A percentile compares a stretch with the other conserved stretches of the same genome.
phyloP scores from a whole-genome alignment of 1,284 basidiomycete genomes.

The Rhizopogon hawkerae region DNA sequence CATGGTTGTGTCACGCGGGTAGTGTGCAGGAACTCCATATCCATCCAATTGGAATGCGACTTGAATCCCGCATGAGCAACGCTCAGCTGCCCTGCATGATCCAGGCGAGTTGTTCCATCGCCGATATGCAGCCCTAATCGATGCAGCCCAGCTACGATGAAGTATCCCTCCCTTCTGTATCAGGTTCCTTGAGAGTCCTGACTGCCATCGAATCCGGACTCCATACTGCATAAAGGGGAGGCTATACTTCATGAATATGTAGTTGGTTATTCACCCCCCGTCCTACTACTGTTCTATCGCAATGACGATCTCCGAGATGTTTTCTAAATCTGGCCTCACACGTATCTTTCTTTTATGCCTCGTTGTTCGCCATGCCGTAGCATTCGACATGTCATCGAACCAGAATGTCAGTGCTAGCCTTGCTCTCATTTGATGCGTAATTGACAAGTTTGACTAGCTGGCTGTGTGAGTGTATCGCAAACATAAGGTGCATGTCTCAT shows the following conservation, averaged over 20 bases:
- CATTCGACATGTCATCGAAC: conserved; percentile 18
- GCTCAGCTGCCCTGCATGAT: not conserved
- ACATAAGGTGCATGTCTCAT: not conserved
- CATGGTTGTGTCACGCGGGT: not conserved
- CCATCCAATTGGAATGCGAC: not conserved
- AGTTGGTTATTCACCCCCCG: not conserved
- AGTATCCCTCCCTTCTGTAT: not conserved
- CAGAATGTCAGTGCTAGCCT: conserved; percentile 20
- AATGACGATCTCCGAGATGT: not conserved
- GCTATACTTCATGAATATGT: not conserved
- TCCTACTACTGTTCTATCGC: not conserved
- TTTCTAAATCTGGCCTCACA: not conserved
- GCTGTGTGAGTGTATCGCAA: conserved; percentile 15
- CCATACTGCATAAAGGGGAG: not conserved
- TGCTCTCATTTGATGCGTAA: not conserved
- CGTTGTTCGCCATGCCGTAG: not conserved
- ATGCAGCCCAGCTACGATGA: not conserved
- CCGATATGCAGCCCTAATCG: not conserved
- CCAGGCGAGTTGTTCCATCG: not conserved
- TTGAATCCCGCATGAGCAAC: not conserved
- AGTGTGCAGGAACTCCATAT: not conserved
- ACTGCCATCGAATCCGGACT: not conserved
- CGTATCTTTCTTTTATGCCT: not conserved
- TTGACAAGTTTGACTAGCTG: conserved; percentile 12
- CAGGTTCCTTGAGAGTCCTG: not conserved